A percentile compares a stretch with the other conserved stretches of the same genome.
Conservation (phyloP, 208 protist genomes). For the Trypanosoma scelopori region DNA sequence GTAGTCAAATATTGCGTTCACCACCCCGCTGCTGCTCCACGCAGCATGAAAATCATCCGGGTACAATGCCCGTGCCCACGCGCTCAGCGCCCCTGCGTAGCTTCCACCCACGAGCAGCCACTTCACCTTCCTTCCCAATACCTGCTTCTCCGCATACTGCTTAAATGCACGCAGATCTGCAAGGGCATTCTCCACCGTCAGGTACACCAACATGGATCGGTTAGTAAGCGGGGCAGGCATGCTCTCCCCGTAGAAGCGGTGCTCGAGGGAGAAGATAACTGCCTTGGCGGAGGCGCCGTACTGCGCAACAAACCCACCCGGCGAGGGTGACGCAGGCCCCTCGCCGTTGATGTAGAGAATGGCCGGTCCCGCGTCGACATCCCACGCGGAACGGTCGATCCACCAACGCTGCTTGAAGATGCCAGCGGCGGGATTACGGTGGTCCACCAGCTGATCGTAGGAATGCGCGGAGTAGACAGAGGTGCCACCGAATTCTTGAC, state of each 20-base stretch:
- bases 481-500: not conserved
- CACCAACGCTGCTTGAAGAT: constrained; percentile 49
- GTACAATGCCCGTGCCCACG: constrained; percentile 38
- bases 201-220: constrained; percentile 23
- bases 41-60: constrained; percentile 41
- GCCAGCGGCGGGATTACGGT: constrained; percentile 19
- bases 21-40: constrained; percentile 47
- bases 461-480: constrained; percentile 26
- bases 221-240: constrained; percentile 36
- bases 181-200: constrained; percentile 44
- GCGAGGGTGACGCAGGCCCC: constrained; percentile 22
- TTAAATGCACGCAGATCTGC: constrained; percentile 40
- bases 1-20: constrained; percentile 50
- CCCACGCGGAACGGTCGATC: constrained; percentile 28
- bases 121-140: constrained; percentile 22
- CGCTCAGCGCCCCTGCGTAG: constrained; percentile 44
- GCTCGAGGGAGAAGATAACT: constrained; percentile 44
- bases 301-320: constrained; percentile 27
- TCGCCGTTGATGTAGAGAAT: constrained; percentile 44
- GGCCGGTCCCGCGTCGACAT: constrained; percentile 7
- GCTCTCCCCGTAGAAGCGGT: constrained; percentile 62
- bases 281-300: constrained; percentile 23
- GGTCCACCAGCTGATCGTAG: constrained; percentile 34
- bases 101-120: constrained; percentile 51
- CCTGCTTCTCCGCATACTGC: constrained; percentile 18